Conservation (phyloP, 495 filamentous ascomycete genomes). For the Xeromyces bisporus region DNA sequence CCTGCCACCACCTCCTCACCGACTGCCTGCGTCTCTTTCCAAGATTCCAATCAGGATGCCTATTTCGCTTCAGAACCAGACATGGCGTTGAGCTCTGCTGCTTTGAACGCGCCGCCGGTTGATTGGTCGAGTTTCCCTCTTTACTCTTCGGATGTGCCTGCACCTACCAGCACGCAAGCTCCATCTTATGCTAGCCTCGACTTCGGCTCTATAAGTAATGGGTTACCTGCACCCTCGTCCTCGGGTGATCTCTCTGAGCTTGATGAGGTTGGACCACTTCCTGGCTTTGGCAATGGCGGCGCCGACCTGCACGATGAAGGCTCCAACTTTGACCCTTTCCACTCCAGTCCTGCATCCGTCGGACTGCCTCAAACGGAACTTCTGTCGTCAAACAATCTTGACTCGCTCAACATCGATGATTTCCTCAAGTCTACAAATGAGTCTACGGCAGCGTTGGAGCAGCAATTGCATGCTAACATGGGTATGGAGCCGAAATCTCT, state of each 20-base stretch:
- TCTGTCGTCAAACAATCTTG: constrained; percentile 35
- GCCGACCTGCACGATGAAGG: constrained; percentile 32
- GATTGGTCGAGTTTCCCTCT: constrained; percentile 64
- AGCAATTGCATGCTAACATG: constrained; percentile 29
- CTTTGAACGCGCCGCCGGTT: constrained; percentile 42
- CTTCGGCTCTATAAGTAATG: constrained; percentile 34
- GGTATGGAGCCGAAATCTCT: constrained; percentile 22
- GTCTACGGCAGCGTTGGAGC: constrained; percentile 29
- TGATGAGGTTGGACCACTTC: constrained; percentile 40
- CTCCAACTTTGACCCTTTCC: constrained; percentile 37
- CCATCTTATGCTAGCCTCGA: constrained; percentile 55
- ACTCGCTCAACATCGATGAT: constrained; percentile 45
- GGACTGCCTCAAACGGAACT: constrained; percentile 34
- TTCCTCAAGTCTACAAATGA: constrained; percentile 39
- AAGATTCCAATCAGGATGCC: constrained; percentile 26
- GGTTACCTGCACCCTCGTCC: constrained; percentile 43
- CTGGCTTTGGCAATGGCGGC: constrained; percentile 15
- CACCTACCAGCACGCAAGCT: constrained; percentile 51
- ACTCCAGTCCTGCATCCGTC: constrained; percentile 34
- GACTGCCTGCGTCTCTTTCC: constrained; percentile 25
- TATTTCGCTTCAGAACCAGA: constrained; percentile 41
- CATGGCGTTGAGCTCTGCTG: constrained; percentile 47
- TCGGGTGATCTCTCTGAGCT: constrained; percentile 63
- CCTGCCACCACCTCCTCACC: constrained; percentile 20
- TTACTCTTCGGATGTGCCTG: constrained; percentile 35